Evolutionary conservation across 176 grass and related monocot species (phyloP).

Genomic region (Aegilops bicornis): DNA sequence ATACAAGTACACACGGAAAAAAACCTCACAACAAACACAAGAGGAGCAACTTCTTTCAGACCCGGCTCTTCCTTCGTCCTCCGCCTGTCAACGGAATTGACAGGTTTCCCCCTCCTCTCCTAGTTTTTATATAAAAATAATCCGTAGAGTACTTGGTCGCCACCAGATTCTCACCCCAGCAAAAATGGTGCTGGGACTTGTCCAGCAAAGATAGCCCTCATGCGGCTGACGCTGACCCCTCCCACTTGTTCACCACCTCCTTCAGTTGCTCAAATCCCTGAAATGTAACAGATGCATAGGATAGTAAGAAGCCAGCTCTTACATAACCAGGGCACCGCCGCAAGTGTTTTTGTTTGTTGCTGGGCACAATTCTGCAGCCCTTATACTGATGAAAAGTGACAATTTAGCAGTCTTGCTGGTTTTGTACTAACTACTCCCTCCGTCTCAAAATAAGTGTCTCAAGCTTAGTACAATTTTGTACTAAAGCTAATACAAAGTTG

Average conservation of each 20-base stretch:
- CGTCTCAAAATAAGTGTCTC: too few relatives aligned
- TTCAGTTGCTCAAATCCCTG: conserved; percentile 94
- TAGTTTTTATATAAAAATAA: not conserved
- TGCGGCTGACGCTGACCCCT: conserved; percentile 32
- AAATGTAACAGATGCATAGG: not conserved
- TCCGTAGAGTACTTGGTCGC: not conserved
- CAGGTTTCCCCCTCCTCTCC: not conserved
- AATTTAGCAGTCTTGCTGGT: not conserved
- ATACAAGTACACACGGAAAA: conserved; percentile 4
- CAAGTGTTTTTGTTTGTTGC: not conserved
- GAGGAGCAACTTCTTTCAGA: not conserved
- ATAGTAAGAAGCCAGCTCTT: not conserved
- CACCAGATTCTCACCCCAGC: not conserved
- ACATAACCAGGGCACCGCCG: not conserved
- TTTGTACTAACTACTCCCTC: conserved; percentile 7
- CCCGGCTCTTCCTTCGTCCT: not conserved
- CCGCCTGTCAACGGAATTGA: conserved; percentile 45
- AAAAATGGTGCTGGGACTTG: conserved; percentile 9
- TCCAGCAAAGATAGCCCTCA: conserved; percentile 3
- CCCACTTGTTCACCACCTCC: conserved; percentile 68
- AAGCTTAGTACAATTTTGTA: too few relatives aligned
- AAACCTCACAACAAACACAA: not conserved
- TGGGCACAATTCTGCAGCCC: not conserved
- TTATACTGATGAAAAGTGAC: not conserved
- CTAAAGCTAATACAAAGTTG: too few relatives aligned